Base-by-base conservation (phyloP, 1,284 basidiomycete species). In the Somion occarium region DNA sequence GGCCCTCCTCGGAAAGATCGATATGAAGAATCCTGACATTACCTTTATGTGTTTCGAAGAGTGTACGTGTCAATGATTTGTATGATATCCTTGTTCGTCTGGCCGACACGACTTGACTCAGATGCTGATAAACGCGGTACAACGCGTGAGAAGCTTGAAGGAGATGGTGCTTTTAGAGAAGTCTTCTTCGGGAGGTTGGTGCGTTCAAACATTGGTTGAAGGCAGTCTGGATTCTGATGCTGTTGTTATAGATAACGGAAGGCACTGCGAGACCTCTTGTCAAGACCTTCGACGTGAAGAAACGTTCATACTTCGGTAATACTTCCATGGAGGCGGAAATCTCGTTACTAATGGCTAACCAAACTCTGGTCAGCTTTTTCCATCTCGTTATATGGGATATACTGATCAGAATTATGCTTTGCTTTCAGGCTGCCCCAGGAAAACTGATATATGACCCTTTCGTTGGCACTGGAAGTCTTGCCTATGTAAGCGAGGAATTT, bases 291-390 rank as follows among this genome's bases (percentile, higher is more conserved):
- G 84, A 94, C 58, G 87, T 99, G 50, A 98, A 98, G 68, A 92
- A 93, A 63, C 80, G 97, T 5, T 73, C 74, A 13, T 97, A 93
- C 65, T 98, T 86, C 64, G 96, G 97, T 7, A 99, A 97, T 61
- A 99, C 97, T 0, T 92, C 90, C 59, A 99, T 99, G 97, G 95
- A 98, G 61, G 84, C 94, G 1, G 93, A 98, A 64, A 88, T 98
- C 56, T 94, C 92, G 1, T 73, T 99, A 41, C 68, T 98, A 34
- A 97, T 98, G 93, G 94, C 95, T 5, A 95, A 94, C 59, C 97
- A 99, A 70, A 87, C 94, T 0, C 72, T 96, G 62, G 93, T 90
- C 54, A 39, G 71, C 54, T 20, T 18, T 43, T 18, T 24, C 13
- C 53, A 46, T 44, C 45, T 19, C 30, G 7, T 34, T 7, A 34